These are phyloP conservation scores for Xylaria multiplex DNA, from an alignment of 2,329 filamentous ascomycete genomes.

Conservation along the genomic window DNA sequence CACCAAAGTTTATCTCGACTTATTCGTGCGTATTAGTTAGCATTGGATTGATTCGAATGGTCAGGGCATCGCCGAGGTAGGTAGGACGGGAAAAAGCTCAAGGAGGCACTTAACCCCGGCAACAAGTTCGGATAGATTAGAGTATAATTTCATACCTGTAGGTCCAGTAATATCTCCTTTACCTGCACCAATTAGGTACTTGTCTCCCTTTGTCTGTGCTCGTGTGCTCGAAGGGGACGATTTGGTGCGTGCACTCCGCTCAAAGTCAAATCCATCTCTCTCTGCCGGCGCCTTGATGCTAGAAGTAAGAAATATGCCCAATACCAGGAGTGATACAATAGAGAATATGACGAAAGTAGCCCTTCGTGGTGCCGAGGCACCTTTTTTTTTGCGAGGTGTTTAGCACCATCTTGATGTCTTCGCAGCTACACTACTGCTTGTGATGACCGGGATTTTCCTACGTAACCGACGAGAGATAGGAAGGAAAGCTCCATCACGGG, in stretches of 20 bases:
- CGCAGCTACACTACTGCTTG: slow-evolving; percentile 24
- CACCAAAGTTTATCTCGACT: slow-evolving; percentile 90
- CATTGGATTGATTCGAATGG: not conserved
- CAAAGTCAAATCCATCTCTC: slow-evolving; percentile 37
- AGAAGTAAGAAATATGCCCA: slow-evolving; percentile 49
- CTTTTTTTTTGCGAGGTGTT: slow-evolving; percentile 28
- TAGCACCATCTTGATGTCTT: slow-evolving; percentile 36
- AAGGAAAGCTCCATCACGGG: slow-evolving; percentile 9
- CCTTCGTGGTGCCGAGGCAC: slow-evolving; percentile 41
- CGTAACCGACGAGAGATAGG: slow-evolving; percentile 11
- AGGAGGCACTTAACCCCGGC: not conserved
- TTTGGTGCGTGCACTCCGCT: slow-evolving; percentile 29
- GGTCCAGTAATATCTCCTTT: slow-evolving; percentile 71
- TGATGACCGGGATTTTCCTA: slow-evolving; percentile 5
- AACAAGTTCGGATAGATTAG: slow-evolving; percentile 8
- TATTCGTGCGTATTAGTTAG: slow-evolving; percentile 30
- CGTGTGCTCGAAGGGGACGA: slow-evolving; percentile 35
- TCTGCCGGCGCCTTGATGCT: slow-evolving; percentile 31
- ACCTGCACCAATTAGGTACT: slow-evolving; percentile 62
- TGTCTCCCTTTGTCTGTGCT: slow-evolving; percentile 50
- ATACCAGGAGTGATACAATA: slow-evolving; percentile 49
- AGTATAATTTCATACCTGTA: slow-evolving; percentile 54
- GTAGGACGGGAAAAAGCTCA: not conserved
- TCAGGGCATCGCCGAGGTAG: not conserved
- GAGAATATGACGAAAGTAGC: slow-evolving; percentile 45